Percentiles rank a stretch among this genome's conserved stretches.
Evolutionary conservation across 495 filamentous ascomycete species (phyloP).

Genomic region (Hypoxylon trugodes): DNA sequence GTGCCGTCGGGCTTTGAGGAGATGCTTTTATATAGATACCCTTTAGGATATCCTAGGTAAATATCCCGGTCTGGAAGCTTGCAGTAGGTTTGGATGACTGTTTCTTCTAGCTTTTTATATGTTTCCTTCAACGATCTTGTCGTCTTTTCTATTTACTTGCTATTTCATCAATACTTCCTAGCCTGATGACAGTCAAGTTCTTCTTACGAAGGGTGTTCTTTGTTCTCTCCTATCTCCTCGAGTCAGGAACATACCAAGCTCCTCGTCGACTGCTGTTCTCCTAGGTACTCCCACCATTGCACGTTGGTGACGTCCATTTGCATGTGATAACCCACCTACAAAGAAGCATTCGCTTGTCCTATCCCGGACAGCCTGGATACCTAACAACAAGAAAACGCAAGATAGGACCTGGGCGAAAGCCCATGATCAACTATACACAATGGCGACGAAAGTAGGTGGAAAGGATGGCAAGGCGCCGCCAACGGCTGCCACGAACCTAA

Average conservation of each 20-base stretch:
- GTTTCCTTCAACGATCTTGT: not conserved
- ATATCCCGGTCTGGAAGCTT: not conserved
- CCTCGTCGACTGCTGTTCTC: not conserved
- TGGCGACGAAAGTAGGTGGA: slow-evolving; percentile 60
- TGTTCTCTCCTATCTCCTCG: slow-evolving; percentile 12
- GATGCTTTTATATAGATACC: slow-evolving; percentile 24
- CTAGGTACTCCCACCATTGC: not conserved
- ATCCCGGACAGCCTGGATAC: not conserved
- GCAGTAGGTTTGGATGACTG: slow-evolving; percentile 16
- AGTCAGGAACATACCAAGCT: not conserved
- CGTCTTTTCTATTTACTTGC: not conserved
- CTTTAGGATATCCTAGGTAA: slow-evolving; percentile 15
- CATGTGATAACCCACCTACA: slow-evolving; percentile 16
- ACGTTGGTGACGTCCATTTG: slow-evolving; percentile 23
- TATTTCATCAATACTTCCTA: not conserved
- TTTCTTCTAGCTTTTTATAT: not conserved
- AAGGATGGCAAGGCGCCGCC: slow-evolving; percentile 79
- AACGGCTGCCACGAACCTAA: slow-evolving; percentile 89
- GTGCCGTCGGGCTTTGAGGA: slow-evolving; percentile 1
- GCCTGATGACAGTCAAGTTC: not conserved
- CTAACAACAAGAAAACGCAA: not conserved
- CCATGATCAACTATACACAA: slow-evolving; percentile 26
- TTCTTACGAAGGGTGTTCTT: not conserved
- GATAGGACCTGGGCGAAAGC: slow-evolving; percentile 31
- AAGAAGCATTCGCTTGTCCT: not conserved